Evolutionary conservation across 208 protist species (phyloP).

Genomic region (Acanthamoeba castellanii): DNA sequence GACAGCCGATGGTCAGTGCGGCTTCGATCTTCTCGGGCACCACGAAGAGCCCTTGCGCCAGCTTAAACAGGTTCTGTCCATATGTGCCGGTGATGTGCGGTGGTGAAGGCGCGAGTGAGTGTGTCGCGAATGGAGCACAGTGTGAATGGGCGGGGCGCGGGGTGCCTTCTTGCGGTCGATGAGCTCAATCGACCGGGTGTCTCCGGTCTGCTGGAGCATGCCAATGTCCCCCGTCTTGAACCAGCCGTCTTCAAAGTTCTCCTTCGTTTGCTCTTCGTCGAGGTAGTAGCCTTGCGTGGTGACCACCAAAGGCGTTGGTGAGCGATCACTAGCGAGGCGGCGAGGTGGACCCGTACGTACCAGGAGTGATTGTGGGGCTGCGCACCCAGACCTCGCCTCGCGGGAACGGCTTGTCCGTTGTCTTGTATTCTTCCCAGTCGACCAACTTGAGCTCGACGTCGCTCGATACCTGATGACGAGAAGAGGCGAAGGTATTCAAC

Average conservation of each 20-base stretch:
- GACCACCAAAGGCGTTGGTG: not conserved
- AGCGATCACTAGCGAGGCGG: not conserved
- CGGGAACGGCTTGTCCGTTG: slow-evolving; percentile 70
- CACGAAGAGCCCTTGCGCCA: slow-evolving; percentile 5
- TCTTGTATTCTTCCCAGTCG: slow-evolving; percentile 75
- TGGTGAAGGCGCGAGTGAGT: too few relatives aligned
- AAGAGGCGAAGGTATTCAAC: too few relatives aligned
- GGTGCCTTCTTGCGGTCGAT: slow-evolving; percentile 22
- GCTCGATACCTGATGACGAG: not conserved
- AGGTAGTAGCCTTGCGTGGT: slow-evolving; percentile 76
- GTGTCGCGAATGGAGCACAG: not conserved
- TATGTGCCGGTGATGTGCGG: too few relatives aligned
- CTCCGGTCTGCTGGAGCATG: not conserved
- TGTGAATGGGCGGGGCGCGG: not conserved
- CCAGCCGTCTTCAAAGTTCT: slow-evolving; percentile 43
- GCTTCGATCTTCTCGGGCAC: not conserved
- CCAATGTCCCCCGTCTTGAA: slow-evolving; percentile 74
- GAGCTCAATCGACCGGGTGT: not conserved
- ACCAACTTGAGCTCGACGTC: slow-evolving; percentile 41
- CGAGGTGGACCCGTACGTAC: not conserved
- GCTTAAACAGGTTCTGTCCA: slow-evolving; percentile 5
- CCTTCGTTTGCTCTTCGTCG: slow-evolving; percentile 62
- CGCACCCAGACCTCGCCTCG: slow-evolving; percentile 72
- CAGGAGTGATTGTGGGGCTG: not conserved
- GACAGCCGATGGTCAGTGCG: not conserved